Evolutionary conservation across 106 monocot species (phyloP).

Genomic region (Platanthera guangdongensis): DNA sequence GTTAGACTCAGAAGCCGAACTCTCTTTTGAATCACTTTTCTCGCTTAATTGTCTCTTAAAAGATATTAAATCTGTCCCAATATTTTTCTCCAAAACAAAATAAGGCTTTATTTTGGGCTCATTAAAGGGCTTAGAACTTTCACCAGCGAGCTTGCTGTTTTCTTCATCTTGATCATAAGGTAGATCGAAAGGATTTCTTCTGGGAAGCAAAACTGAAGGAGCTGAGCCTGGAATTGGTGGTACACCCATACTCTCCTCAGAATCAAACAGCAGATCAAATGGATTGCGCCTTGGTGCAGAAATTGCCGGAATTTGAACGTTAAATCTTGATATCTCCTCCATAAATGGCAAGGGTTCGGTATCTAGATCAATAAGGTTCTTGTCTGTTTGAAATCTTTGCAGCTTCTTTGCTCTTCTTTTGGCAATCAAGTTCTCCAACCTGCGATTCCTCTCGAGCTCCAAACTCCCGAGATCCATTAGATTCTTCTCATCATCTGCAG

Average conservation of each 20-base stretch:
- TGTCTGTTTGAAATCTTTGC: conserved; percentile 34
- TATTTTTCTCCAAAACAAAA: conserved; percentile 33
- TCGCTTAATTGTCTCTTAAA: conserved; percentile 26
- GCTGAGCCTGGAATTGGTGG: conserved; percentile 70
- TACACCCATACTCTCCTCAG: conserved; percentile 32
- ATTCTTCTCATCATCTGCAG: conserved; percentile 86
- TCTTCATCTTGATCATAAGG: conserved; percentile 26
- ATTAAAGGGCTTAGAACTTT: conserved; percentile 6
- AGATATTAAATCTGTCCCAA: conserved; percentile 9
- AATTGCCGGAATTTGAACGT: conserved; percentile 44
- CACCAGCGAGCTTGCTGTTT: not conserved
- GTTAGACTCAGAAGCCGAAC: conserved; percentile 26
- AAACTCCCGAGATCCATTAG: conserved; percentile 54
- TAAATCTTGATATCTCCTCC: conserved; percentile 26
- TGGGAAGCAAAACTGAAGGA: conserved; percentile 47
- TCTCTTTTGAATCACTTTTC: conserved; percentile 28
- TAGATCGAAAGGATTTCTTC: conserved; percentile 59
- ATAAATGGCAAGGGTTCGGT: conserved; percentile 29
- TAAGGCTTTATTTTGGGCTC: conserved; percentile 32
- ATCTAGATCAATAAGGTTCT: conserved; percentile 62
- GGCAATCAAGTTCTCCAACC: conserved; percentile 75
- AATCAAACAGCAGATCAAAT: conserved; percentile 62
- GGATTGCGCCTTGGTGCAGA: conserved; percentile 54
- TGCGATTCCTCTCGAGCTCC: conserved; percentile 65
- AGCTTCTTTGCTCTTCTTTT: conserved; percentile 48